Percentiles rank a stretch among this genome's conserved stretches.
phyloP scores from a whole-genome alignment of 148 eudicot genomes.

The Fagopyrum tataricum region DNA sequence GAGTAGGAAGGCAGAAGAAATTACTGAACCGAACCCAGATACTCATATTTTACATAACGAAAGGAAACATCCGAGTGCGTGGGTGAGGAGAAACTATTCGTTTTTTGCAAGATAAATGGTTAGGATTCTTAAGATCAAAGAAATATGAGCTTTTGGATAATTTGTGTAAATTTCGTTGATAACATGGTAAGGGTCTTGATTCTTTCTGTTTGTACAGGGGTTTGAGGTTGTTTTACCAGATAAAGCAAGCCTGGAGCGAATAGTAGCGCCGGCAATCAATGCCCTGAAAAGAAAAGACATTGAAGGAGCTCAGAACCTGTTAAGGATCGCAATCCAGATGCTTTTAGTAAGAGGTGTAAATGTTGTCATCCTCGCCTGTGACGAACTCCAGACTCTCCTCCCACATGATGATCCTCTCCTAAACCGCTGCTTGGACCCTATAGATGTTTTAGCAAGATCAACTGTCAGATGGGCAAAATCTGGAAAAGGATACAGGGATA shows the following conservation, averaged over 20 bases:
- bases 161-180: no score
- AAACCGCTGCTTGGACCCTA: constrained; percentile 57
- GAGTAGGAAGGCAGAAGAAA: neutral
- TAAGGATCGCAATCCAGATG: constrained; percentile 48
- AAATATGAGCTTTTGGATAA: no score
- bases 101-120: no score
- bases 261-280: constrained; percentile 39
- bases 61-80: no score
- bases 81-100: no score
- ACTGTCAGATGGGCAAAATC: constrained; percentile 47
- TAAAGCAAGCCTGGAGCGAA: constrained; percentile 48
- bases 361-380: constrained; percentile 48
- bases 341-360: constrained; percentile 55
- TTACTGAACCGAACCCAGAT: no score
- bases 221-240: constrained; percentile 57
- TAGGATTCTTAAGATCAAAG: no score
- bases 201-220: constrained; percentile 31
- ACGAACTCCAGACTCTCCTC: constrained; percentile 43
- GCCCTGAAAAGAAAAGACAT: constrained; percentile 44
- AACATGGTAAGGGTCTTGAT: neutral
- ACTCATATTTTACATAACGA: no score
- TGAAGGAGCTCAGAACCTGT: constrained; percentile 52
- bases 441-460: constrained; percentile 55
- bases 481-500: constrained; percentile 8
- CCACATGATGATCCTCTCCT: constrained; percentile 54